Evolutionary conservation across 768 basidiomycete species (phyloP), one percentile per base, ranked within the genome.

Genomic region (Lentinula edodes): DNA sequence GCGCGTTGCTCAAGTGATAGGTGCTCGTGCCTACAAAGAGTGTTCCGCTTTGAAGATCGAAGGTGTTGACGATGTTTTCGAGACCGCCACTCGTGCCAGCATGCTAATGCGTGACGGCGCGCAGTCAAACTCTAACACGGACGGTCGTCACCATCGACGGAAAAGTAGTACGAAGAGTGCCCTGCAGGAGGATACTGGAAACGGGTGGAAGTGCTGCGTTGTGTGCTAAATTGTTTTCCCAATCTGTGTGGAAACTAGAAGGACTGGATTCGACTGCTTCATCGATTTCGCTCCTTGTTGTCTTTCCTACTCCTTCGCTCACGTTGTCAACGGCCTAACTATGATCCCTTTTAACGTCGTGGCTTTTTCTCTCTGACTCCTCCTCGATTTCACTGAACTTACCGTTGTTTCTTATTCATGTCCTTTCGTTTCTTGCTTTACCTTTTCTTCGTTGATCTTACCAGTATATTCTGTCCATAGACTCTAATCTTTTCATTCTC

Each of bases 11-110:
- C 77, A 80, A 35, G 81, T 78, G 41, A 98, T 98, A 64, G 95
- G 95, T 32, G 96, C 96, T 34, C 84, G 93, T 32, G 90, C 87
- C 45, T 98, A 98, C 80, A 94, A 93, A 72, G 96, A 98, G 72
- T 97, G 95, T 68, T 93, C 91, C 9, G 90, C 94, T 34, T 79
- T 95, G 54, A 90, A 87, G 76, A 90, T 92, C 58, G 88, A 91
- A 75, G 94, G 94, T 58, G 94, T 96, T 13, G 97, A 98, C 73
- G 93, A 97, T 67, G 93, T 98, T 50, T 99, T 98, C 67, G 97
- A 99, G 77, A 90, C 92, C 0, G 97, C 97, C 36, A 98, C 97
- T 10, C 81, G 97, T 48, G 95, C 93, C 50, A 95, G 93, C 70
- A 97, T 98, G 91, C 76, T 98, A 61, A 95, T 96, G 83, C 81